A percentile compares a stretch with the other conserved stretches of the same genome.
Conservation (phyloP, 2,329 filamentous ascomycete genomes). For the Mycocentrospora acerina region DNA sequence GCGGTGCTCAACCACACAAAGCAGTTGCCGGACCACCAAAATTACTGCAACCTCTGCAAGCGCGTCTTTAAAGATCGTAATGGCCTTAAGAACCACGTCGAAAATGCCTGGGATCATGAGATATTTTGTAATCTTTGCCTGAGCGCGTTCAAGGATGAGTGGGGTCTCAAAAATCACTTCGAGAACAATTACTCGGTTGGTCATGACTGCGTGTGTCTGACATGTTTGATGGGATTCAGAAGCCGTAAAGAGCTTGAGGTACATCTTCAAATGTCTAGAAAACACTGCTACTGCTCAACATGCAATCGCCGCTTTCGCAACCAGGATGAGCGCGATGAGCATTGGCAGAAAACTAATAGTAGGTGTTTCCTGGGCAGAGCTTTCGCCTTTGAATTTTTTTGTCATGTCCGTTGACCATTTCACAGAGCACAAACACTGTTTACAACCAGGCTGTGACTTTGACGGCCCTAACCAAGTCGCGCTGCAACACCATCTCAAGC, state of each 20-base stretch:
- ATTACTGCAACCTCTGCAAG: constrained; percentile 41
- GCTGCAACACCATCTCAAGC: constrained; percentile 26
- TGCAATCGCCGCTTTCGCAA: constrained; percentile 31
- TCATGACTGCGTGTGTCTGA: constrained; percentile 31
- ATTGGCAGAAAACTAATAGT: constrained; percentile 34
- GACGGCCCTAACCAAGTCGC: constrained; percentile 19
- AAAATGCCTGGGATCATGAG: constrained; percentile 30
- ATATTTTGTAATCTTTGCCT: constrained; percentile 37
- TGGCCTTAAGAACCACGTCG: constrained; percentile 38
- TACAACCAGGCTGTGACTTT: constrained; percentile 36
- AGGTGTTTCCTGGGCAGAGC: constrained; percentile 1
- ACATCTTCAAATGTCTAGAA: constrained; percentile 25
- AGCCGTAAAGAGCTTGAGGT: constrained; percentile 19
- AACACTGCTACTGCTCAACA: constrained; percentile 33
- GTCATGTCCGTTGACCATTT: not conserved
- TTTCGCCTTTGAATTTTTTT: not conserved
- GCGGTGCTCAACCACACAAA: constrained; percentile 30
- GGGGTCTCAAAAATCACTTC: constrained; percentile 36
- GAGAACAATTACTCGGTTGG: constrained; percentile 34
- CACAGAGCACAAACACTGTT: constrained; percentile 34
- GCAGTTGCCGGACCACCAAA: constrained; percentile 22
- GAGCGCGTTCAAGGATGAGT: constrained; percentile 35
- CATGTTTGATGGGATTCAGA: constrained; percentile 30
- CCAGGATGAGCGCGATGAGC: constrained; percentile 34
- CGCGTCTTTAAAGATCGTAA: constrained; percentile 38